These are phyloP conservation scores for Claviceps maximensis DNA, from an alignment of 2,329 filamentous ascomycete genomes.

Conservation along the genomic window DNA sequence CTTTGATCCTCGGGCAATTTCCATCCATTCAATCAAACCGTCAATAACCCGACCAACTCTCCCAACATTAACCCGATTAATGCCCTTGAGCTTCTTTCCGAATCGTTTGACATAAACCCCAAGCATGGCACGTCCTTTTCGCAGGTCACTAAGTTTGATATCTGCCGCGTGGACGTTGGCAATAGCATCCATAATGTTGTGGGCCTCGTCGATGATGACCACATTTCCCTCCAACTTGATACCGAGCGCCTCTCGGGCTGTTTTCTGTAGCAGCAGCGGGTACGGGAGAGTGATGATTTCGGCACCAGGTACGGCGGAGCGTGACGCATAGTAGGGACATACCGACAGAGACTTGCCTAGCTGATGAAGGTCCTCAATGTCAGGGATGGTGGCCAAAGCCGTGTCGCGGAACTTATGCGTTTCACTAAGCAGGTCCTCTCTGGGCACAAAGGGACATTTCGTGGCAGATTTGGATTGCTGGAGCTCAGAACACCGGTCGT, in stretches of 20 bases:
- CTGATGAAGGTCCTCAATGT: conserved; percentile 80
- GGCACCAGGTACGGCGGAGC: conserved; percentile 65
- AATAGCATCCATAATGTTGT: conserved; percentile 95
- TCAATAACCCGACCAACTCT: conserved; percentile 76
- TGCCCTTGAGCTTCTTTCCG: conserved; percentile 75
- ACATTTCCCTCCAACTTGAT: conserved; percentile 79
- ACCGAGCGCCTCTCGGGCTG: conserved; percentile 73
- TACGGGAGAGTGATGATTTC: conserved; percentile 92
- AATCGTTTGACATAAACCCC: conserved; percentile 77
- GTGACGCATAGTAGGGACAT: conserved; percentile 94
- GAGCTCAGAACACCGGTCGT: conserved; percentile 81
- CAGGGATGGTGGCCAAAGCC: conserved; percentile 68
- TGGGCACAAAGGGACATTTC: conserved; percentile 65
- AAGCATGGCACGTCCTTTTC: conserved; percentile 59
- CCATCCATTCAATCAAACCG: conserved; percentile 59
- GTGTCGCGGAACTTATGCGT: conserved; percentile 77
- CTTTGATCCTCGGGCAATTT: conserved; percentile 34
- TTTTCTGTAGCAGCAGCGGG: conserved; percentile 74
- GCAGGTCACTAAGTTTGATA: conserved; percentile 60
- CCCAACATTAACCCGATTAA: conserved; percentile 82
- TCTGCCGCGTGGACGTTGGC: conserved; percentile 73
- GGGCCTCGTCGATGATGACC: conserved; percentile 93
- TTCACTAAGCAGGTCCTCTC: conserved; percentile 57
- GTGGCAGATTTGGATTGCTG: conserved; percentile 52
- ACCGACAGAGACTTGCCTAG: conserved; percentile 68